These are phyloP conservation scores for Aspergillus quadrilineatus DNA, from an alignment of 2,329 filamentous ascomycete species.

Conservation along the genomic window DNA sequence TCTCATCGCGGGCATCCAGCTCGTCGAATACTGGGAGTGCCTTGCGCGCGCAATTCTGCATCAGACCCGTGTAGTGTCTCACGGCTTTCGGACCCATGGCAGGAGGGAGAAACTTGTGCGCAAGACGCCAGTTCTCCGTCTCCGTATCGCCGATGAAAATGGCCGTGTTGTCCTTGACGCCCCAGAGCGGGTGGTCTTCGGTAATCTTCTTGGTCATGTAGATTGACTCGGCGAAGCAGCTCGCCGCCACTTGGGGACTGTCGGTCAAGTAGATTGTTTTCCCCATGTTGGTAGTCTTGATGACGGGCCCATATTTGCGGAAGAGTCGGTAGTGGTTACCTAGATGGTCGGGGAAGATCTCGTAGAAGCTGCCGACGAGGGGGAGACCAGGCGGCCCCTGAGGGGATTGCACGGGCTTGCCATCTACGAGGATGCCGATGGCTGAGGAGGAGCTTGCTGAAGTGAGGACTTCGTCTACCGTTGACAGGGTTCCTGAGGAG, in stretches of 20 bases:
- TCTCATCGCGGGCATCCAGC: constrained; percentile 46
- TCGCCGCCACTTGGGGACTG: constrained; percentile 47
- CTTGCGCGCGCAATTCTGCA: constrained; percentile 54
- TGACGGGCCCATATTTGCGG: constrained; percentile 52
- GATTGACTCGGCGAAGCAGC: constrained; percentile 51
- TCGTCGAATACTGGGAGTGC: constrained; percentile 48
- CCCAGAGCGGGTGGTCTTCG: constrained; percentile 31
- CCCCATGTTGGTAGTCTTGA: constrained; percentile 56
- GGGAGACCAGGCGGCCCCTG: constrained; percentile 27
- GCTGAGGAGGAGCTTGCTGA: background rate
- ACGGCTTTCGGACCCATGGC: constrained; percentile 59
- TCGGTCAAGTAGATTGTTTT: constrained; percentile 53
- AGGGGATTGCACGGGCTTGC: constrained; percentile 26
- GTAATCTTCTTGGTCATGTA: constrained; percentile 56
- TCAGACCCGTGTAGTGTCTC: constrained; percentile 57
- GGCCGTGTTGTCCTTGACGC: constrained; percentile 28
- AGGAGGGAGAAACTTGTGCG: constrained; percentile 62
- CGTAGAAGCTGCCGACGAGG: constrained; percentile 55
- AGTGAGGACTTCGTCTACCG: constrained; percentile 10
- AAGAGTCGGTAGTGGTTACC: constrained; percentile 59
- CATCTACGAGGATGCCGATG: constrained; percentile 29
- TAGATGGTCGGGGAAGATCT: constrained; percentile 58
- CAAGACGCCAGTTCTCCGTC: constrained; percentile 32
- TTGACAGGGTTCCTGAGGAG: constrained; percentile 4
- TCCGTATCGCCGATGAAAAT: constrained; percentile 37